These are phyloP conservation scores for Ilyonectria robusta DNA, from an alignment of 2,329 filamentous ascomycete genomes.

Conservation along the genomic window DNA sequence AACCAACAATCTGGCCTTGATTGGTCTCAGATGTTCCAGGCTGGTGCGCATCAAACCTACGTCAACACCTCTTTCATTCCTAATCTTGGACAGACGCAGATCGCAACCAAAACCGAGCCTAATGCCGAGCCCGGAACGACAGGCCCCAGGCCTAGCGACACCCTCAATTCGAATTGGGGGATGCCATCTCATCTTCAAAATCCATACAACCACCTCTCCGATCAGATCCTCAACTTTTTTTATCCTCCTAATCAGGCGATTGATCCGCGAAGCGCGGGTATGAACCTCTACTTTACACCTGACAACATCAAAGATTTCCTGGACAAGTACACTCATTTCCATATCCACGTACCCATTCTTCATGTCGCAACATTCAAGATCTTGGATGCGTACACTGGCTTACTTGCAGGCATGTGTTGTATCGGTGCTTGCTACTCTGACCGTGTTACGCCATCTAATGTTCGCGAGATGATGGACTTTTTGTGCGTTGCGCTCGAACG, in stretches of 20 bases:
- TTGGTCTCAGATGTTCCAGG: slow-evolving; percentile 85
- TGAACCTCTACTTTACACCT: slow-evolving; percentile 74
- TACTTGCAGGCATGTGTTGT: slow-evolving; percentile 79
- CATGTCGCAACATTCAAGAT: slow-evolving; percentile 81
- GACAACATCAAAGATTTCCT: slow-evolving; percentile 80
- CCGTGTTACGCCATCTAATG: slow-evolving; percentile 69
- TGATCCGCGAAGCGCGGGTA: slow-evolving; percentile 69
- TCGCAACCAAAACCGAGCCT: slow-evolving; percentile 78
- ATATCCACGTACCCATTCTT: slow-evolving; percentile 80
- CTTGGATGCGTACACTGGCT: slow-evolving; percentile 74
- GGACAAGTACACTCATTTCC: slow-evolving; percentile 79
- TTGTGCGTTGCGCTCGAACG: slow-evolving; percentile 71
- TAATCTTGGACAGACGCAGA: slow-evolving; percentile 79
- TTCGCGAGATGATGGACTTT: slow-evolving; percentile 78
- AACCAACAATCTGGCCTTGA: slow-evolving; percentile 76
- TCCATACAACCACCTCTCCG: slow-evolving; percentile 68
- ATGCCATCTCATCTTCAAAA: slow-evolving; percentile 63
- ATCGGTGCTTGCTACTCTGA: slow-evolving; percentile 83
- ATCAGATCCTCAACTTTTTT: slow-evolving; percentile 70
- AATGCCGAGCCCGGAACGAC: slow-evolving; percentile 66
- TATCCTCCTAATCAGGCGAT: slow-evolving; percentile 61
- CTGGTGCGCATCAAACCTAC: slow-evolving; percentile 77
- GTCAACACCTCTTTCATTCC: slow-evolving; percentile 73
- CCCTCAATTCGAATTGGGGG: slow-evolving; percentile 64
- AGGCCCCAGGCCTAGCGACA: slow-evolving; percentile 62